These are phyloP conservation scores for Aspergillus hancockii DNA, from an alignment of 495 filamentous ascomycete genomes.

Conservation along the genomic window DNA sequence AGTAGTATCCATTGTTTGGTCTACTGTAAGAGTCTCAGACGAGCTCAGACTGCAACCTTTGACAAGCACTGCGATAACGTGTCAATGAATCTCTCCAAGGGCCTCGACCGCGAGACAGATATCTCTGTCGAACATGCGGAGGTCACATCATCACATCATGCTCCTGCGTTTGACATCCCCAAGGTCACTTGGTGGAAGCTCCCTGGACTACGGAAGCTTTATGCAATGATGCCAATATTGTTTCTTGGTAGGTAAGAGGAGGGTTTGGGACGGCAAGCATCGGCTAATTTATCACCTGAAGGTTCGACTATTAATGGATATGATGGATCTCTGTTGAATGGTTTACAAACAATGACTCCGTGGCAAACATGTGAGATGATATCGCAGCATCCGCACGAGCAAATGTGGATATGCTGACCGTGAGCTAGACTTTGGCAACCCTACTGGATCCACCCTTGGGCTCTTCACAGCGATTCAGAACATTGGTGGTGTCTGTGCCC, in stretches of 20 bases:
- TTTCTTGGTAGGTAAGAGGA: not conserved
- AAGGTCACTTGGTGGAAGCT: conserved; percentile 2
- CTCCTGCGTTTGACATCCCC: not conserved
- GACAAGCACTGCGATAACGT: not conserved
- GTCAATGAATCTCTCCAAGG: not conserved
- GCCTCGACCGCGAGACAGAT: not conserved
- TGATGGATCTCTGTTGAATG: not conserved
- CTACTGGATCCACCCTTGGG: not conserved
- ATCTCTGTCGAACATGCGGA: not conserved
- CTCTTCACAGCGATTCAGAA: not conserved
- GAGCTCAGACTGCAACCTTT: not conserved
- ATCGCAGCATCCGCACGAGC: not conserved
- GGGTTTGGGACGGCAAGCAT: not conserved
- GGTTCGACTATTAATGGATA: not conserved
- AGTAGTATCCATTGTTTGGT: not conserved
- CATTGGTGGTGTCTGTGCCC: not conserved
- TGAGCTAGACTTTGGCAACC: not conserved
- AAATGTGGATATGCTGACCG: not conserved
- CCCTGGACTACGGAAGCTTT: not conserved
- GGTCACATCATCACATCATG: not conserved
- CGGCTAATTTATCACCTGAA: not conserved
- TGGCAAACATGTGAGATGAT: not conserved
- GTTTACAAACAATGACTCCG: not conserved
- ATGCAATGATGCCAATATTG: conserved; percentile 1
- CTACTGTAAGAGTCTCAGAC: not conserved